Evolutionary conservation across 768 basidiomycete species (phyloP).

Genomic region (Boletus edulis): DNA sequence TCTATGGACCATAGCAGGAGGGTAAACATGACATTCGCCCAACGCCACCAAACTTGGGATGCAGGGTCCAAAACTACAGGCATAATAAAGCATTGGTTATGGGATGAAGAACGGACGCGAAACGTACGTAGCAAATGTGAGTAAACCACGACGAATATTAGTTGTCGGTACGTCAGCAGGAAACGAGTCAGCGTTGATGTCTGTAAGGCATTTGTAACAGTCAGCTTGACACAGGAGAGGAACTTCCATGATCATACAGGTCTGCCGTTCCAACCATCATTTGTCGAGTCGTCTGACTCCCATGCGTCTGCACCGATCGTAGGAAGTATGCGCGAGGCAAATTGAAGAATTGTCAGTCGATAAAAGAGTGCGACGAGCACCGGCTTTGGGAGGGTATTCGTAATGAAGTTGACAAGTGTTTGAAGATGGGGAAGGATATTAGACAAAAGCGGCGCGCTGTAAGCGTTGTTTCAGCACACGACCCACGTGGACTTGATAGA

Average conservation of each 20-base stretch:
- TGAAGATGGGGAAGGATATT: constrained; percentile 83
- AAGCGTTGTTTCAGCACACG: constrained; percentile 7
- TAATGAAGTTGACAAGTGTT: constrained; percentile 75
- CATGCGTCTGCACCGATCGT: constrained; percentile 81
- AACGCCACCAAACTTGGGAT: constrained; percentile 92
- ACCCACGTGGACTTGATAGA: neutral
- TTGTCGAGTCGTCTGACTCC: constrained; percentile 63
- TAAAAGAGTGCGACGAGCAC: constrained; percentile 78
- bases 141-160: constrained; percentile 84
- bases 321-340: constrained; percentile 79
- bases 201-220: constrained; percentile 34
- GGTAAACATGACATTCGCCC: constrained; percentile 89
- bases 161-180: constrained; percentile 78
- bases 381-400: constrained; percentile 83
- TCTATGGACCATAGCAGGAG: constrained; percentile 82
- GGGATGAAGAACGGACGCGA: neutral
- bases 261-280: constrained; percentile 65
- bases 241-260: constrained; percentile 46
- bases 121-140: constrained; percentile 78
- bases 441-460: constrained; percentile 69
- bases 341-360: constrained; percentile 75
- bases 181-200: constrained; percentile 75
- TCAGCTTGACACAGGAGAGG: constrained; percentile 6
- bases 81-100: neutral
- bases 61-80: constrained; percentile 78